Evolutionary conservation across 106 monocot species (phyloP), one percentile per base, ranked within the genome.

Genomic region (Dactylorhiza incarnata): DNA sequence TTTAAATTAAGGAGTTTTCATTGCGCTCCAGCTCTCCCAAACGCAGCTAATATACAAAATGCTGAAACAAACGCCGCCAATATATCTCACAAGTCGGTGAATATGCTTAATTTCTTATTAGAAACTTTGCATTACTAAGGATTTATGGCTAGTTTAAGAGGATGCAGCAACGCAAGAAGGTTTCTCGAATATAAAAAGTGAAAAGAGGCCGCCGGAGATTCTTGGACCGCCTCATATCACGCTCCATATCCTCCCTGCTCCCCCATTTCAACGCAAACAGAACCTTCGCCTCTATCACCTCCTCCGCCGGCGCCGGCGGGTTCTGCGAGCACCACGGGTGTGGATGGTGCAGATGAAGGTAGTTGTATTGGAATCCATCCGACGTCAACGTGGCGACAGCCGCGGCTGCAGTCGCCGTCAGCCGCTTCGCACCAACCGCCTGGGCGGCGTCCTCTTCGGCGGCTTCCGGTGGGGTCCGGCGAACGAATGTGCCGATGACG

Each of bases 401-500:
- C 11, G 76, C 83, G 15, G 83, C 89, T 3, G 84, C 87, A 9
- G 78, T 73, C 9, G 88, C 79, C 7, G 2, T 61, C 6, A 0
- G 87, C 82, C 7, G 82, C 66, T 45, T 62, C 23, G 5, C 59
- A 13, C 17, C 19, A 17, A 3, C 59, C 13, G 0, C 66, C 46
- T 6, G 12, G 56, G 0, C 17, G 76, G 51, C 20, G 72, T 11
- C 49, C 56, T 73, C 19, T n/a, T 45, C 26, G 9, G 70, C 50
- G 73, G 79, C 44, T 44, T 5, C n/a, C 25, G 26, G 26, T 11
- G 37, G 25, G 0, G 66, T 9, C 0, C 66, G 0, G 26, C 24
- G 85, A 49, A 90, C 92, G 84, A 92, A 95, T 78, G 92, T 95
- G 84, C 92, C 92, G 81, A 92, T 92, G 17, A 90, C 92, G 24